These are phyloP conservation scores for Umbelopsis vinacea DNA, from an alignment of 192 early-diverging fungal genomes.

Conservation along the genomic window DNA sequence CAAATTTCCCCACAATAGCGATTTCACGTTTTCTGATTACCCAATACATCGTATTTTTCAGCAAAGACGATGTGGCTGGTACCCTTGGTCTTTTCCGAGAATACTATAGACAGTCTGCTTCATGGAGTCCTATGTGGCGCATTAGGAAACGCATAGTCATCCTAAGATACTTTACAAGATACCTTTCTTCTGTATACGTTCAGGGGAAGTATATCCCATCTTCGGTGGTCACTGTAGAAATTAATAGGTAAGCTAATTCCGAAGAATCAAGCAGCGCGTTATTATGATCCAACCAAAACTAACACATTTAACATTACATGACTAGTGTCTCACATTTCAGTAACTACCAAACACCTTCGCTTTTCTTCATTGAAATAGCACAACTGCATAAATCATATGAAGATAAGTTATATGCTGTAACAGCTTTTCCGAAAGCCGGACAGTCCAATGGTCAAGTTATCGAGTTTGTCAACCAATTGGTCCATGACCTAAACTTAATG, in stretches of 20 bases:
- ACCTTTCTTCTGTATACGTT: slow-evolving; percentile 43
- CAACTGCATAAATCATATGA: slow-evolving; percentile 63
- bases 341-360: slow-evolving; percentile 23
- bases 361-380: slow-evolving; percentile 50
- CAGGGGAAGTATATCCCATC: slow-evolving; percentile 39
- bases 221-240: slow-evolving; percentile 15
- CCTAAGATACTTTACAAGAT: slow-evolving; percentile 52
- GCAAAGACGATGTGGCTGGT: slow-evolving; percentile 32
- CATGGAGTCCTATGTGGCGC: slow-evolving; percentile 50
- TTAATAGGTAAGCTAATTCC: background rate
- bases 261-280: background rate
- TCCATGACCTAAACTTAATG: slow-evolving; percentile 62
- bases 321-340: background rate
- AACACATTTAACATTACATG: background rate
- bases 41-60: background rate
- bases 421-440: slow-evolving; percentile 64
- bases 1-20: background rate
- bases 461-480: slow-evolving; percentile 65
- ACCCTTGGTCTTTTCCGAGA: slow-evolving; percentile 36
- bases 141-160: slow-evolving; percentile 56
- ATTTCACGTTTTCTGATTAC: background rate
- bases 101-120: slow-evolving; percentile 46
- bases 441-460: slow-evolving; percentile 62
- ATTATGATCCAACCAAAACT: background rate
- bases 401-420: slow-evolving; percentile 56